phyloP scores from a whole-genome alignment of 257 asterid species.

The Lavandula angustifolia region DNA sequence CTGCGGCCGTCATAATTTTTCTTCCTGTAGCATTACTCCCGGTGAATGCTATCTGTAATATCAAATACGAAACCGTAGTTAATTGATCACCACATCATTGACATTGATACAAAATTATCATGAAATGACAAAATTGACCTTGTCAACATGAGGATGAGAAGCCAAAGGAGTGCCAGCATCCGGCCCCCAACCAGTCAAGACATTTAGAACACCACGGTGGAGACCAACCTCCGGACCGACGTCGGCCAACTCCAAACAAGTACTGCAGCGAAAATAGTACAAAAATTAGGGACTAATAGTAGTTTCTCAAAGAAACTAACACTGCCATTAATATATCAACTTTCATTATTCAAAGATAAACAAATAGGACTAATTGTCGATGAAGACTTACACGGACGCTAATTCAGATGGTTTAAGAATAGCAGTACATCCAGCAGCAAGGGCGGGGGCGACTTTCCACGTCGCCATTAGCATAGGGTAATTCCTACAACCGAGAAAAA shows the following conservation, averaged over 20 bases:
- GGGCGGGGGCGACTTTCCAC: slow-evolving; percentile 99
- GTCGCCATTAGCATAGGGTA: slow-evolving; percentile 95
- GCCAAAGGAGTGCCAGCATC: slow-evolving; percentile 97
- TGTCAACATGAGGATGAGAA: slow-evolving; percentile 94
- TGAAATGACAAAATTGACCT: slow-evolving; percentile 48
- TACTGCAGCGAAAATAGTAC: slow-evolving; percentile 47
- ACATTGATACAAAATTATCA: background rate
- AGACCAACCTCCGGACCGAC: slow-evolving; percentile 86
- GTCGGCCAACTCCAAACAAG: slow-evolving; percentile 96
- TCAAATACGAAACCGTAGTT: slow-evolving; percentile 25
- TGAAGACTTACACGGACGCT: slow-evolving; percentile 66
- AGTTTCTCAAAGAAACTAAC: background rate
- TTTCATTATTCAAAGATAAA: slow-evolving; percentile 16
- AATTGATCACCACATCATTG: background rate
- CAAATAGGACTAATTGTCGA: slow-evolving; percentile 21
- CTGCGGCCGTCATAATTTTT: slow-evolving; percentile 93
- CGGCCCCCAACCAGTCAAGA: slow-evolving; percentile 85
- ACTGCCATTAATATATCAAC: slow-evolving; percentile 10
- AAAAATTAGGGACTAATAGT: slow-evolving; percentile 17
- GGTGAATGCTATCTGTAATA: slow-evolving; percentile 83
- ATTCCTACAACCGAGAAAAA: slow-evolving; percentile 56
- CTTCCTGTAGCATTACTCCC: slow-evolving; percentile 87
- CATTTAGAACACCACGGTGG: slow-evolving; percentile 84
- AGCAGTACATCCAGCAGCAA: slow-evolving; percentile 97
- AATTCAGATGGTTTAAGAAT: slow-evolving; percentile 95